phyloP scores from a whole-genome alignment of 2,329 filamentous ascomycete species.

The Pleochaeta shiraiana region DNA sequence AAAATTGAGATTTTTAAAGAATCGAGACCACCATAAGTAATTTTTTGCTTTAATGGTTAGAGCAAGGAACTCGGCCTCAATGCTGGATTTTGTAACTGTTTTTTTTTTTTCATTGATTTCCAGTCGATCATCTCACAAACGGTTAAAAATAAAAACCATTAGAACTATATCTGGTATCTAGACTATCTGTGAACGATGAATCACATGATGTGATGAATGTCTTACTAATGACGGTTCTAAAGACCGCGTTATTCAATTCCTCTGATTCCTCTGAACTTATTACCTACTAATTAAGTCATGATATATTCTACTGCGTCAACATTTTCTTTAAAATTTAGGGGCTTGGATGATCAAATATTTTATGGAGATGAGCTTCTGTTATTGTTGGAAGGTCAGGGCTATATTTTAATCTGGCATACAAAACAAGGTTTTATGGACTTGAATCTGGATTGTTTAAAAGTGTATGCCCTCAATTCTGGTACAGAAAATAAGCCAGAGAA shows the following conservation, averaged over 20 bases:
- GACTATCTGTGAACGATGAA: not conserved
- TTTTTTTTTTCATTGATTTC: not conserved
- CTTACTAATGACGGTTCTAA: too few species aligned
- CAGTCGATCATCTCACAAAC: not conserved
- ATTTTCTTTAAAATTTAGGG: not conserved
- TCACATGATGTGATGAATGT: not conserved
- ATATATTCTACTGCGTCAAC: too few species aligned
- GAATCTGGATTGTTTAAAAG: not conserved
- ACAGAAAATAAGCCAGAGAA: not conserved
- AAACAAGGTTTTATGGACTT: not conserved
- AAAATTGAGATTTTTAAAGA: conserved; percentile 4
- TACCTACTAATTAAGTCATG: too few species aligned
- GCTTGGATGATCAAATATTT: not conserved
- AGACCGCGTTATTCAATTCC: too few species aligned
- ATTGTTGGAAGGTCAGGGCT: not conserved
- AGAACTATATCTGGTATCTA: not conserved
- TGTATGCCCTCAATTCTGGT: not conserved
- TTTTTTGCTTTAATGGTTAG: not conserved
- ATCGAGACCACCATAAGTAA: conserved; percentile 5
- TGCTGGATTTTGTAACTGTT: not conserved
- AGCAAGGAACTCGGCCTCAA: not conserved
- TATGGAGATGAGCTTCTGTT: not conserved
- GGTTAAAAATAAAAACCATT: not conserved
- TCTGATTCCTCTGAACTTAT: too few species aligned
- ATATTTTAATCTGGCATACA: not conserved